Evolutionary conservation across 805 yeast genomes (phyloP), one percentile per base, ranked within the genome.

Genomic region (Wickerhamiella galacta): DNA sequence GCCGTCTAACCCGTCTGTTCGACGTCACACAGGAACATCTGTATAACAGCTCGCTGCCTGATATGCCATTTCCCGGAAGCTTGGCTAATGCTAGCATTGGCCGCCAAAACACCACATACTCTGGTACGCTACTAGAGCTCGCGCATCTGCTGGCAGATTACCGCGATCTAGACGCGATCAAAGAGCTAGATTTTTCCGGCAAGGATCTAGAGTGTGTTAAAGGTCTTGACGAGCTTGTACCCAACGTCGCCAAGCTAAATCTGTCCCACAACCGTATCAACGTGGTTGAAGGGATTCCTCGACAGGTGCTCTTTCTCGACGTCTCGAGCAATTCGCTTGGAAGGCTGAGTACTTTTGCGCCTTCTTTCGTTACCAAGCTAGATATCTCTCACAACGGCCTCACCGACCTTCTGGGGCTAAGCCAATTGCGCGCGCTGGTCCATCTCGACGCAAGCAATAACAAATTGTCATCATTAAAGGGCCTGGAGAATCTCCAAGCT

Each of bases 201-300:
- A 30, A 40, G n/a, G 38, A 35, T 2, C 34, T 45, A 2, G 49
- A 44, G 25, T 25, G 41, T 2, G 12, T 46, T 16, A 32, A 26
- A 3, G 48, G 48, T 3, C 37, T 46, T 1, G 46, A 41, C 23
- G 28, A 34, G 20, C 29, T 46, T 16, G 22, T 35, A 3, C 49
- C 51, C 3, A 22, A 38, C 2, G 34, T 45, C 12, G 33, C 38
- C 4, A 33, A 36, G 10, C 34, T 41, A 10, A 32, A 40, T 14
- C 24, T 40, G 22, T 31, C 39, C 22, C 29, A 34, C 16, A 46
- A 46, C 27, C 12, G 20, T 3, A 28, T 46, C 15, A 23, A 40
- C 12, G 35, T 37, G 11, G 30, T 45, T 4, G 39, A 46, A 5
- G 49, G 51, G 6, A 36, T 46, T 12, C 47, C 49, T 2, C 33